These are phyloP conservation scores for Macrocybe gigantea DNA, from an alignment of 768 basidiomycete genomes.

Conservation along the genomic window DNA sequence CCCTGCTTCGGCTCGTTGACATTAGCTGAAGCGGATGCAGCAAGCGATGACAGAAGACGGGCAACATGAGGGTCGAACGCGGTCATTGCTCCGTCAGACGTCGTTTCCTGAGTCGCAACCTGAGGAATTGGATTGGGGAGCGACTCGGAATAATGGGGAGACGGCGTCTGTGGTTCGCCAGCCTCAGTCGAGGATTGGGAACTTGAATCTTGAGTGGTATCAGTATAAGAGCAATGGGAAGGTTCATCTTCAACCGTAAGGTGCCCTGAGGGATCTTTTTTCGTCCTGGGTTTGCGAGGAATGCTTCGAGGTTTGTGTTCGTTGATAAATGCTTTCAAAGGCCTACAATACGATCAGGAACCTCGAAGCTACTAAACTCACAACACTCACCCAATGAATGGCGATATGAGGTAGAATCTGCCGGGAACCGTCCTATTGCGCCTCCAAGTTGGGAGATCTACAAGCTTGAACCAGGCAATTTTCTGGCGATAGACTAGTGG, in stretches of 20 bases:
- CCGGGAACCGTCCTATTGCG: slow-evolving; percentile 61
- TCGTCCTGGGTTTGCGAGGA: slow-evolving; percentile 29
- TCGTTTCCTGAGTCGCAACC: slow-evolving; percentile 23
- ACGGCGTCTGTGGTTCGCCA: slow-evolving; percentile 57
- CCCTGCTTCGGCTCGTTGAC: slow-evolving; percentile 2
- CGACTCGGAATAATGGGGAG: slow-evolving; percentile 48
- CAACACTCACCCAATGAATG: slow-evolving; percentile 76
- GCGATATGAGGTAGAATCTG: slow-evolving; percentile 93
- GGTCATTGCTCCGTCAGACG: too few relatives aligned
- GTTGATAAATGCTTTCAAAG: slow-evolving; percentile 63
- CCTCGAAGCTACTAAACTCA: too few relatives aligned
- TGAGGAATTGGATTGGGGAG: slow-evolving; percentile 23
- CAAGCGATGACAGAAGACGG: slow-evolving; percentile 55
- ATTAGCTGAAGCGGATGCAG: slow-evolving; percentile 41
- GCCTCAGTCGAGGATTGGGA: slow-evolving; percentile 59
- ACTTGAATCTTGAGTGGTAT: slow-evolving; percentile 54
- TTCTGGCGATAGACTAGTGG: slow-evolving; percentile 45
- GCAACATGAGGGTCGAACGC: slow-evolving; percentile 52
- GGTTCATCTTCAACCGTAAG: neutral
- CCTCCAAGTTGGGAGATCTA: slow-evolving; percentile 92
- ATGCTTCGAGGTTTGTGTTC: slow-evolving; percentile 50
- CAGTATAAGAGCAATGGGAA: slow-evolving; percentile 10
- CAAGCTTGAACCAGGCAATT: slow-evolving; percentile 92
- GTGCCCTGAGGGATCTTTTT: slow-evolving; percentile 14
- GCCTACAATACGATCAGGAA: slow-evolving; percentile 23